Evolutionary conservation across 805 yeast genomes (phyloP).

Genomic region (Hanseniaspora taiwanica): DNA sequence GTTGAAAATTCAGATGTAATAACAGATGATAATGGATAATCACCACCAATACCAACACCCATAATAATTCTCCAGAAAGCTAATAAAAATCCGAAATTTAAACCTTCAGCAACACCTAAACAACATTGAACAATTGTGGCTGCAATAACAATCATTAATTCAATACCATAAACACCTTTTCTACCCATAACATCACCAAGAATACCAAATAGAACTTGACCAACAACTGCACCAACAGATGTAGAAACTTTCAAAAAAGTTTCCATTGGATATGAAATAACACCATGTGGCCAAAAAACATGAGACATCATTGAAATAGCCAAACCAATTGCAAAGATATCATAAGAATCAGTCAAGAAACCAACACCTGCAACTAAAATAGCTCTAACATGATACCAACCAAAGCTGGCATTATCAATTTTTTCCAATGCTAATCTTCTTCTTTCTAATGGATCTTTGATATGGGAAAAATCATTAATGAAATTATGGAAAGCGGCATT

Average conservation of each 20-base stretch:
- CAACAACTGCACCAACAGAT: conserved; percentile 87
- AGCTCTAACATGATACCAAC: conserved; percentile 76
- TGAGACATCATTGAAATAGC: conserved; percentile 67
- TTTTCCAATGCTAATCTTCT: conserved; percentile 75
- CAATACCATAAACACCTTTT: conserved; percentile 77
- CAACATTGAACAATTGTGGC: conserved; percentile 71
- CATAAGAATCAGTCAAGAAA: conserved; percentile 85
- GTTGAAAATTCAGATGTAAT: conserved; percentile 87
- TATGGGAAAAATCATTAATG: conserved; percentile 65
- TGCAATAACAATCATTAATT: conserved; percentile 69
- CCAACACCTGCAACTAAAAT: conserved; percentile 87
- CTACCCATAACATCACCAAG: conserved; percentile 76
- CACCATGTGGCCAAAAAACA: conserved; percentile 43
- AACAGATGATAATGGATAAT: conserved; percentile 87
- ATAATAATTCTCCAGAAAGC: conserved; percentile 68
- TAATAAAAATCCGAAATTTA: conserved; percentile 61
- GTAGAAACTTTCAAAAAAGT: conserved; percentile 80
- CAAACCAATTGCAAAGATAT: conserved; percentile 80
- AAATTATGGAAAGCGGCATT: conserved; percentile 79
- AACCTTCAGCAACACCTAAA: conserved; percentile 57
- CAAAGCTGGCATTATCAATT: conserved; percentile 65
- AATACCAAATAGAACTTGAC: conserved; percentile 76
- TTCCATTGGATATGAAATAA: conserved; percentile 54
- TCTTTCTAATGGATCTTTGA: conserved; percentile 77
- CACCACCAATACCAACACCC: conserved; percentile 98